Percentiles rank a stretch among this genome's conserved stretches.
Conservation (phyloP, 306 rosid species). For the Datisca glomerata region DNA sequence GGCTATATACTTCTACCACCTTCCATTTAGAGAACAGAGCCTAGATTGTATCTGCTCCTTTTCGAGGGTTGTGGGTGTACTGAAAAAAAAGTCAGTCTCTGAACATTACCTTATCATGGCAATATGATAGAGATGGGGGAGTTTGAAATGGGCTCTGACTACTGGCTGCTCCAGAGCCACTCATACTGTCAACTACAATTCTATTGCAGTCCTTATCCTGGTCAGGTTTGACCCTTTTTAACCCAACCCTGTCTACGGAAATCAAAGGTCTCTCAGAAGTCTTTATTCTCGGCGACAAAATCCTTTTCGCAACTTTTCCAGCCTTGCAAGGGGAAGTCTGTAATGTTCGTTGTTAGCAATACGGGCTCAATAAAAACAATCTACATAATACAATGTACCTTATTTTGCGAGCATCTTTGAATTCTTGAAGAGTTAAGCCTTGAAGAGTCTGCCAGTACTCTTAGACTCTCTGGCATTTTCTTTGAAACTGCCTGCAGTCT, state of each 20-base stretch:
- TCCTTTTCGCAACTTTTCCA: constrained; percentile 36
- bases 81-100: neutral
- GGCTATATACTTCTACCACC: too few species aligned
- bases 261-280: constrained; percentile 27
- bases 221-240: constrained; percentile 38
- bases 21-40: too few species aligned
- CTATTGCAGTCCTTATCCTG: constrained; percentile 18
- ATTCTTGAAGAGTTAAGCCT: constrained; percentile 42
- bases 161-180: constrained; percentile 15
- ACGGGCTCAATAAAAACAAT: neutral
- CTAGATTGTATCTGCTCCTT: neutral
- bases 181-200: constrained; percentile 14
- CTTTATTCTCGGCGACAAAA: constrained; percentile 27
- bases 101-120: constrained; percentile 55
- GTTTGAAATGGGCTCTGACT: constrained; percentile 79
- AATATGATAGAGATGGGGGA: constrained; percentile 65
- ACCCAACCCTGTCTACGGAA: constrained; percentile 32
- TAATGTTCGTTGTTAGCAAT: constrained; percentile 11
- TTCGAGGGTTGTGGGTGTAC: too few species aligned
- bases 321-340: constrained; percentile 36
- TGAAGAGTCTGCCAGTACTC: constrained; percentile 70
- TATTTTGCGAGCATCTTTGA: constrained; percentile 30
- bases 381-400: constrained; percentile 26
- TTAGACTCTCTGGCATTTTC: constrained; percentile 45
- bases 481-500: constrained; percentile 79